Conservation (phyloP, 257 asterid species). For the Agastache rugosa region DNA sequence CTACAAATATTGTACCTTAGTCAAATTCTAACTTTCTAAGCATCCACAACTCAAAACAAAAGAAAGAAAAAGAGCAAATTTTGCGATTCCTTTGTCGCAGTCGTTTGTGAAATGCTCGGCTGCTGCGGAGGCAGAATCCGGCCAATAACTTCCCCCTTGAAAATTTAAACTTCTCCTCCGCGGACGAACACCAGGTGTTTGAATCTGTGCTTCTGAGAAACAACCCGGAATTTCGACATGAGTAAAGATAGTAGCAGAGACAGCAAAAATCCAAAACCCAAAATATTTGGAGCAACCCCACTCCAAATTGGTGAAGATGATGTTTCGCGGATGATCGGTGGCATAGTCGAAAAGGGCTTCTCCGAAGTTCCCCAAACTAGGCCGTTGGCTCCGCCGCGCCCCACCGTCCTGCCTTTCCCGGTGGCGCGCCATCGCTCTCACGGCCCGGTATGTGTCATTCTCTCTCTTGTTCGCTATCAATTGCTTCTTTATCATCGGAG, state of each 20-base stretch:
- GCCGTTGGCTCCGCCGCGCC: conserved; percentile 52
- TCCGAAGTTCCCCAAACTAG: conserved; percentile 38
- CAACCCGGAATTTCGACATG: conserved; percentile 31
- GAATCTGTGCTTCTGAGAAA: conserved; percentile 17
- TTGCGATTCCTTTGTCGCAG: neutral
- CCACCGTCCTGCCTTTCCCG: conserved; percentile 84
- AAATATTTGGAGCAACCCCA: conserved; percentile 40
- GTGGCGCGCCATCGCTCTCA: conserved; percentile 94
- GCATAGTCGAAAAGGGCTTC: conserved; percentile 91
- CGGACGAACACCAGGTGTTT: conserved; percentile 17
- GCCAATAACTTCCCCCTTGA: neutral
- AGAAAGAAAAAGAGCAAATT: neutral
- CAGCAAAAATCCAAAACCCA: conserved; percentile 43
- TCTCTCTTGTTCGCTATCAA: neutral
- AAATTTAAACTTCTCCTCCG: neutral
- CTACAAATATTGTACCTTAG: too few species aligned
- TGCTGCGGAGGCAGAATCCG: conserved; percentile 8
- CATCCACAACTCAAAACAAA: too few species aligned
- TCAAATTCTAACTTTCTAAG: too few species aligned
- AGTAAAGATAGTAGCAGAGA: conserved; percentile 42
- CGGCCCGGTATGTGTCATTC: conserved; percentile 64
- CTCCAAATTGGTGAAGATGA: conserved; percentile 49
- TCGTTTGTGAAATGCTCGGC: neutral
- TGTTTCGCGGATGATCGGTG: conserved; percentile 66
- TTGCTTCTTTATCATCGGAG: neutral